These are phyloP conservation scores for Pichia gijzeniarum DNA, from an alignment of 805 yeast species.

Conservation along the genomic window DNA sequence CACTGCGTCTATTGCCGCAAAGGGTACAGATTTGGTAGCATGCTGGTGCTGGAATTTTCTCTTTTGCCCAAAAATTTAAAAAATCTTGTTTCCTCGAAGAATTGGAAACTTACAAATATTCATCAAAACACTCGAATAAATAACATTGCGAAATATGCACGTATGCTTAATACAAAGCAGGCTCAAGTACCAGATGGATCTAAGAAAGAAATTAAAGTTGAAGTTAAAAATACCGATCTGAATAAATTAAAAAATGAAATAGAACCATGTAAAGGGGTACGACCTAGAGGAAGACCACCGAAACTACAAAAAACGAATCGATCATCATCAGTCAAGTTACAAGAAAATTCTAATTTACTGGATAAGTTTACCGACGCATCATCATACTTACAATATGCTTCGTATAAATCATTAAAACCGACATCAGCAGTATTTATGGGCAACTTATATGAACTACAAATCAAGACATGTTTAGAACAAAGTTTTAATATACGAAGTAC, in stretches of 20 bases:
- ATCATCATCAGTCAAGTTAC: background rate
- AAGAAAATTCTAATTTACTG: conserved; percentile 1
- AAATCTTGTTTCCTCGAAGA: background rate
- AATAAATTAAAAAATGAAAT: background rate
- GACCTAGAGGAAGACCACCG: conserved; percentile 13
- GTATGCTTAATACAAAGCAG: background rate
- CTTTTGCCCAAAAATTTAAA: background rate
- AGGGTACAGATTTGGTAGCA: no score
- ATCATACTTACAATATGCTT: conserved; percentile 31
- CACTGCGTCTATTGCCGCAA: no score
- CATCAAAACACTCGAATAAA: conserved; percentile 5
- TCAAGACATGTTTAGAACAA: conserved; percentile 34
- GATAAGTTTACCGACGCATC: conserved; percentile 16
- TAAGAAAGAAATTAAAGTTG: background rate
- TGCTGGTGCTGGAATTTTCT: background rate
- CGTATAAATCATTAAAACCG: conserved; percentile 33
- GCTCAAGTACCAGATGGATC: background rate
- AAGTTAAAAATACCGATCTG: background rate
- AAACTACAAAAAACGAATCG: background rate
- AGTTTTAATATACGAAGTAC: conserved; percentile 34
- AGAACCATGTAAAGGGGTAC: conserved; percentile 1
- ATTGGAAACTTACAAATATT: background rate
- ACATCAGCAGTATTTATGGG: conserved; percentile 47
- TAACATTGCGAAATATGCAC: conserved; percentile 4
- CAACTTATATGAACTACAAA: conserved; percentile 46